These are phyloP conservation scores for Exophiala spinifera DNA, from an alignment of 2,329 filamentous ascomycete genomes.

Conservation along the genomic window DNA sequence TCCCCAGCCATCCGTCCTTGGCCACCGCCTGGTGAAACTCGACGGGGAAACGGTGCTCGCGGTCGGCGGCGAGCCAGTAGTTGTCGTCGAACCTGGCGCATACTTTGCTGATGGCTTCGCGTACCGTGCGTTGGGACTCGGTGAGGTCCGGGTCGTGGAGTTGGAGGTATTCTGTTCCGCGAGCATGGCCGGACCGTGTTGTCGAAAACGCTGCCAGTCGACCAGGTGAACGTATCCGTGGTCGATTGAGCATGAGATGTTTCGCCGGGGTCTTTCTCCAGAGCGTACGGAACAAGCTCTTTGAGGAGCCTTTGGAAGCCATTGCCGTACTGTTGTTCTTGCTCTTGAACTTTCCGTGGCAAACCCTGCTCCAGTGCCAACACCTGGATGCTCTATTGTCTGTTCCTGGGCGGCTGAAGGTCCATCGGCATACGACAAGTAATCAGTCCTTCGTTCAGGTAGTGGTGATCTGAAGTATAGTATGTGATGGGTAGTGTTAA, in stretches of 20 bases:
- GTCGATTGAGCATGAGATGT: background rate
- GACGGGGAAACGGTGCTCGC: slow-evolving; percentile 37
- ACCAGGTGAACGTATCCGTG: background rate
- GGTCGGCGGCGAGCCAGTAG: slow-evolving; percentile 44
- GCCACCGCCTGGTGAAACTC: slow-evolving; percentile 44
- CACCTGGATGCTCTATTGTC: too few relatives aligned
- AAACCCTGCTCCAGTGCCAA: too few relatives aligned
- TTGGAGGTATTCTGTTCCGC: slow-evolving; percentile 31
- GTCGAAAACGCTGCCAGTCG: slow-evolving; percentile 17
- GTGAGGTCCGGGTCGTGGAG: slow-evolving; percentile 37
- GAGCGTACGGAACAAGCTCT: background rate
- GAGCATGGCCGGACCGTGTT: slow-evolving; percentile 21
- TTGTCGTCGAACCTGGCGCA: slow-evolving; percentile 42
- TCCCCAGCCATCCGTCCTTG: slow-evolving; percentile 45
- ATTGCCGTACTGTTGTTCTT: too few relatives aligned
- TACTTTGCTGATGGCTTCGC: slow-evolving; percentile 45
- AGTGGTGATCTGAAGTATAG: too few relatives aligned
- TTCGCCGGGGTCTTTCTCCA: background rate
- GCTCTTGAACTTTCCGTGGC: too few relatives aligned
- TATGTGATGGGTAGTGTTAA: too few relatives aligned
- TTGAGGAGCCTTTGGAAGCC: too few relatives aligned
- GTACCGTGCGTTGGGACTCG: slow-evolving; percentile 42
- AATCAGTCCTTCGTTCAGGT: too few relatives aligned
- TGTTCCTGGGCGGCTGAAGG: too few relatives aligned
- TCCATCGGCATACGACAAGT: too few relatives aligned